These are phyloP conservation scores for Turnera subulata DNA, from an alignment of 345 rosid species.

Conservation along the genomic window DNA sequence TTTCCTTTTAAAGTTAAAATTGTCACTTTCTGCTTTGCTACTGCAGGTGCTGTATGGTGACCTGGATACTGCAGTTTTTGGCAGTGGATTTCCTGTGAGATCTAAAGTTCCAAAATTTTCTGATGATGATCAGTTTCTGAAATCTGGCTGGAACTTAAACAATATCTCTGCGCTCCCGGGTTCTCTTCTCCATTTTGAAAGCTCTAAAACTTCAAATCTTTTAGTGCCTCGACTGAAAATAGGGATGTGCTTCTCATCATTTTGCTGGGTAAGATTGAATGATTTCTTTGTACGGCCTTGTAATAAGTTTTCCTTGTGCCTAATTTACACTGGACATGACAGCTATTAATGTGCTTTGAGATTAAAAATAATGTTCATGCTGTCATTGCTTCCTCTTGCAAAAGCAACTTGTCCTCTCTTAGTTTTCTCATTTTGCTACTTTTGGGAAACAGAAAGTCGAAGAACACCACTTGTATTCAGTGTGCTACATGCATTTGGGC, in stretches of 20 bases:
- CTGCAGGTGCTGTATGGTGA: not conserved
- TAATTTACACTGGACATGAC: not conserved
- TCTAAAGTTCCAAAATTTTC: slow-evolving; percentile 17
- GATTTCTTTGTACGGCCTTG: not conserved
- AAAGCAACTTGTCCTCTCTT: not conserved
- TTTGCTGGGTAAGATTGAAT: slow-evolving; percentile 53
- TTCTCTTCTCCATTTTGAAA: slow-evolving; percentile 67
- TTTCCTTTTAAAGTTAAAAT: not conserved
- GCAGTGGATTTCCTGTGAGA: slow-evolving; percentile 66
- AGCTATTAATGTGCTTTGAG: not conserved
- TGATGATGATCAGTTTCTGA: slow-evolving; percentile 26
- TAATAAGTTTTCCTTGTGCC: not conserved
- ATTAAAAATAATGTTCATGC: not conserved
- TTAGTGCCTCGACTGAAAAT: slow-evolving; percentile 50
- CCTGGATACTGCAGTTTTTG: slow-evolving; percentile 43
- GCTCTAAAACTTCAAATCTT: slow-evolving; percentile 28
- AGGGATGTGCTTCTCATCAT: slow-evolving; percentile 72
- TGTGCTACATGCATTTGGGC: slow-evolving; percentile 64
- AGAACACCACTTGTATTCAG: slow-evolving; percentile 57
- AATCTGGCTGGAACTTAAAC: slow-evolving; percentile 76
- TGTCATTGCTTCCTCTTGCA: slow-evolving; percentile 2
- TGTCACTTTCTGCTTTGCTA: not conserved
- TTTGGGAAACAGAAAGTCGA: slow-evolving; percentile 53
- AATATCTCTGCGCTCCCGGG: slow-evolving; percentile 51
- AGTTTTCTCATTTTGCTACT: slow-evolving; percentile 14